phyloP scores from a whole-genome alignment of 2,329 filamentous ascomycete genomes.

The Fonsecaea pedrosoi region DNA sequence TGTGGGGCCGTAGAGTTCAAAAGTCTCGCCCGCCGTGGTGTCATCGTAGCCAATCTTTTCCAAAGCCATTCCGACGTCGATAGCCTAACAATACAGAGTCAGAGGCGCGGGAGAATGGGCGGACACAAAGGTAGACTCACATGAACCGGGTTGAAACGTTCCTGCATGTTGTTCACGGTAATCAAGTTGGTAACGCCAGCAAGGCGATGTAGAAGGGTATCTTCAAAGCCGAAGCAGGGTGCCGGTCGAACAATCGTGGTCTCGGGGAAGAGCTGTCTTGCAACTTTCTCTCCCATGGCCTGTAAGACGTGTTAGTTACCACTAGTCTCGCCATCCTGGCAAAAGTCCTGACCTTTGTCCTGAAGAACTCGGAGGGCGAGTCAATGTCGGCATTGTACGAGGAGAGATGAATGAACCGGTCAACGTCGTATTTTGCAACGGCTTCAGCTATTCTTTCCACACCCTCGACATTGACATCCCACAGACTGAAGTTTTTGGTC shows the following conservation, averaged over 20 bases:
- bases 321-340: slow-evolving; percentile 19
- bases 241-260: slow-evolving; percentile 95
- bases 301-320: slow-evolving; percentile 43
- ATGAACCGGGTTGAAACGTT: slow-evolving; percentile 90
- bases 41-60: slow-evolving; percentile 93
- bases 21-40: slow-evolving; percentile 86
- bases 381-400: slow-evolving; percentile 85
- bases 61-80: slow-evolving; percentile 87
- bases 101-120: not conserved
- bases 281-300: slow-evolving; percentile 82
- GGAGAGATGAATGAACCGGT: slow-evolving; percentile 95
- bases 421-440: slow-evolving; percentile 96
- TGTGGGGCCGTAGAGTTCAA: slow-evolving; percentile 90
- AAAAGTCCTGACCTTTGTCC: slow-evolving; percentile 72
- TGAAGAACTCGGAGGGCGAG: slow-evolving; percentile 86
- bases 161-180: slow-evolving; percentile 90
- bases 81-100: slow-evolving; percentile 62
- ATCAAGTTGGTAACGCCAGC: slow-evolving; percentile 81
- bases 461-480: slow-evolving; percentile 92
- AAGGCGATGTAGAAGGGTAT: slow-evolving; percentile 85
- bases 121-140: slow-evolving; percentile 56
- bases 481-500: slow-evolving; percentile 95
- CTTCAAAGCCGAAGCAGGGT: slow-evolving; percentile 93
- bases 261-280: slow-evolving; percentile 89
- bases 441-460: slow-evolving; percentile 91